A percentile compares a stretch with the other conserved stretches of the same genome.
Evolutionary conservation across 805 yeast genomes (phyloP).

Genomic region (Teunomyces panamensis): DNA sequence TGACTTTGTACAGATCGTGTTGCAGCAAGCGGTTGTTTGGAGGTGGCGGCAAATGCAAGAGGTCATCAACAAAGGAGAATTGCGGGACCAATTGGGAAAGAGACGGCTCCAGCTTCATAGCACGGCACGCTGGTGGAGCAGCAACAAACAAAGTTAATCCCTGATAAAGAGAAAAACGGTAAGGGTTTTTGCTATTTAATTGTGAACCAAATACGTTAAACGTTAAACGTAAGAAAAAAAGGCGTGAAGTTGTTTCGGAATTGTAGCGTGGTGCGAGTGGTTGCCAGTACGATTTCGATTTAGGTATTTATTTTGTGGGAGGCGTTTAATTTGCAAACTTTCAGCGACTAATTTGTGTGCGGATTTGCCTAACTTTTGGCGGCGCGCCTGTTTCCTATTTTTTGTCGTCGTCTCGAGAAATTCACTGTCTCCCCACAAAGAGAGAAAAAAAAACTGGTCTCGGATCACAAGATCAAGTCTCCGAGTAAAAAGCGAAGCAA

Average conservation of each 20-base stretch:
- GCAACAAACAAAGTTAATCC: neutral
- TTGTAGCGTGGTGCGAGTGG: conserved; percentile 1
- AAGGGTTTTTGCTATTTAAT: no score
- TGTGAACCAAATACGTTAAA: no score
- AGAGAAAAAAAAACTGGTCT: no score
- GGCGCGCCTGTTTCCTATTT: no score
- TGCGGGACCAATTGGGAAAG: conserved; percentile 1
- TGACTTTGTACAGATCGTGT: conserved; percentile 26
- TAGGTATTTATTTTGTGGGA: neutral
- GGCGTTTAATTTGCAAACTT: no score
- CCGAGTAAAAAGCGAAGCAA: no score
- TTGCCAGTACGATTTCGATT: neutral
- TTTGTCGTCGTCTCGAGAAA: no score
- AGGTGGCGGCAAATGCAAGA: neutral
- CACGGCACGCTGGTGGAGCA: neutral
- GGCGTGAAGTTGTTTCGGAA: neutral
- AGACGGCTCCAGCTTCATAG: conserved; percentile 2
- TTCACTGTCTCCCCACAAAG: no score
- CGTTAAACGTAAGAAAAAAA: neutral
- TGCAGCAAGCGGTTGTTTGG: conserved; percentile 11
- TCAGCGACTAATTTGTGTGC: no score
- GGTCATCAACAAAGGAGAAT: neutral
- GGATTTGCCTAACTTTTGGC: no score
- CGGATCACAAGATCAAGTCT: no score
- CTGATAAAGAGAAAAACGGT: no score